Percentiles rank a stretch among this genome's conserved stretches.
These are phyloP conservation scores for Nannochloropsis gaditana DNA, from an alignment of 108 stramenopile genomes.

Conservation along the genomic window DNA sequence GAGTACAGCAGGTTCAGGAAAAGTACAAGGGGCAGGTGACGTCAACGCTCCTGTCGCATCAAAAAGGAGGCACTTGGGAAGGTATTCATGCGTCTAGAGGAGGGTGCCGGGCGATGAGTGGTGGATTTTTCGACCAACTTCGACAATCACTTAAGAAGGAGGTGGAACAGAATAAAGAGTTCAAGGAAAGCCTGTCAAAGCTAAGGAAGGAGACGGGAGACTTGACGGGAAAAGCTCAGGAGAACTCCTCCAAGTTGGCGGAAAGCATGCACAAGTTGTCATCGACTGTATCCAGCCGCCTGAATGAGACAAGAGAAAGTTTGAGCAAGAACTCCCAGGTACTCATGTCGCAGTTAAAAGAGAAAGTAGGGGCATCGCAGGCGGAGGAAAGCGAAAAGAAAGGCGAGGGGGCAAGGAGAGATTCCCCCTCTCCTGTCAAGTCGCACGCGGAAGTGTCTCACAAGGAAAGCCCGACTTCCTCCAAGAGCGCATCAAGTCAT, in stretches of 20 bases:
- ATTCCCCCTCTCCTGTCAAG: too few species aligned
- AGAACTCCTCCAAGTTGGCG: not conserved
- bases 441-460: too few species aligned
- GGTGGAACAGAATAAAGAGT: constrained; percentile 20
- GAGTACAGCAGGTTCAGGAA: too few species aligned
- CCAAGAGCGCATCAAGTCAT: too few species aligned
- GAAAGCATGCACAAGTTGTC: not conserved
- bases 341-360: not conserved
- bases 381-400: not conserved
- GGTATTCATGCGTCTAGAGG: not conserved
- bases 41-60: too few species aligned
- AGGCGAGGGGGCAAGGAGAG: not conserved
- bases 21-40: too few species aligned
- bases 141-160: not conserved
- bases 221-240: not conserved
- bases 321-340: not conserved
- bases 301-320: not conserved
- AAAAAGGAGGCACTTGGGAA: too few species aligned
- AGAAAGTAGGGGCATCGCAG: not conserved
- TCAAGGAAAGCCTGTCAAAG: constrained; percentile 20
- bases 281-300: not conserved
- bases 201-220: constrained; percentile 3
- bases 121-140: constrained; percentile 9
- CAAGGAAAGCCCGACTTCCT: too few species aligned
- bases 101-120: not conserved